These are phyloP conservation scores for Rhodomyrtus psidioides DNA, from an alignment of 441 rosid genomes.

Conservation along the genomic window DNA sequence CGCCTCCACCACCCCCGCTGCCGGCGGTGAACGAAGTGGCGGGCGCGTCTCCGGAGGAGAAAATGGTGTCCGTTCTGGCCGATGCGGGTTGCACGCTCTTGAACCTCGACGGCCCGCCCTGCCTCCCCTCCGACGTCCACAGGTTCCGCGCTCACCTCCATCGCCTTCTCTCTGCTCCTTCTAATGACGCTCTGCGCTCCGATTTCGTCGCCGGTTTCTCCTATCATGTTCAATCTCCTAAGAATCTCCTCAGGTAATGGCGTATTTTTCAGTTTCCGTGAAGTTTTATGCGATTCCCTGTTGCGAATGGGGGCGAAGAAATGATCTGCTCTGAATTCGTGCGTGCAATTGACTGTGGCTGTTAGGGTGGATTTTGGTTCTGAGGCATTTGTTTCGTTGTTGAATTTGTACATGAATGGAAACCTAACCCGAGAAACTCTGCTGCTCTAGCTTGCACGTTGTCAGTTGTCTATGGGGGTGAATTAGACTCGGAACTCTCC, in stretches of 20 bases:
- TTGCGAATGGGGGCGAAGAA: neutral
- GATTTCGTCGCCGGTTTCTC: slow-evolving; percentile 51
- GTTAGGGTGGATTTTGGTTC: neutral
- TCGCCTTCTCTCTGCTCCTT: slow-evolving; percentile 27
- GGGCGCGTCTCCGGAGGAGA: slow-evolving; percentile 25
- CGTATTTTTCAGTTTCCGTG: neutral
- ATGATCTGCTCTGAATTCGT: neutral
- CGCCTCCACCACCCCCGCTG: neutral
- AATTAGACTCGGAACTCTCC: too few species aligned
- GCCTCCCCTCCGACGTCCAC: slow-evolving; percentile 58
- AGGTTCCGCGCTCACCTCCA: slow-evolving; percentile 62
- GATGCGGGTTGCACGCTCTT: slow-evolving; percentile 71
- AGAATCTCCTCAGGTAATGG: slow-evolving; percentile 51
- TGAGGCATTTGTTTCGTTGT: neutral
- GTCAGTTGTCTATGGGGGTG: neutral
- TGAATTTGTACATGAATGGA: neutral
- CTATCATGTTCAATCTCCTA: slow-evolving; percentile 38
- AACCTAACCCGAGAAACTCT: neutral
- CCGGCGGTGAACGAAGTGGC: neutral
- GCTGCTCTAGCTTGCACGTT: neutral
- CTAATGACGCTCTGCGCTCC: slow-evolving; percentile 27
- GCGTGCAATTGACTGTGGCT: neutral
- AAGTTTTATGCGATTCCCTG: neutral
- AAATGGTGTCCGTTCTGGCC: slow-evolving; percentile 54
- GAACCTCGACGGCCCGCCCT: slow-evolving; percentile 55